Base-by-base conservation (phyloP, 2,329 filamentous ascomycete species). In the Erysiphe pisi region DNA sequence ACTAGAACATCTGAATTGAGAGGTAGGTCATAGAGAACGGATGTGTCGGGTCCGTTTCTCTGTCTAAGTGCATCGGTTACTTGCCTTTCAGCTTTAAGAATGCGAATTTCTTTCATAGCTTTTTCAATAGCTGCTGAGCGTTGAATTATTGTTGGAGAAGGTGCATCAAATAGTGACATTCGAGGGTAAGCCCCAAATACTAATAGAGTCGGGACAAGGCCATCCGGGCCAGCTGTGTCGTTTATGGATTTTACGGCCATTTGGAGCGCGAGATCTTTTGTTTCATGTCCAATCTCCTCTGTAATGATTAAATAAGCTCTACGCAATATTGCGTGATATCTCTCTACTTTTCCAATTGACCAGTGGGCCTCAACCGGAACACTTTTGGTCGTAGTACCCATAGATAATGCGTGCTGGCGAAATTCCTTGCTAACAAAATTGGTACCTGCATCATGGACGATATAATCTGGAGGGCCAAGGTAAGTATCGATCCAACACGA, bases 41-140 rank as follows among this genome's bases (percentile, higher is more conserved):
- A 58, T 9, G n/a, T n/a, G n/a, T n/a, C n/a, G n/a, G 75, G 70
- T 3, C 77, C 36, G 43, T 78, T 78, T 11, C 76, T 12, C 6
- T 18, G 52, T 31, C 65, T 75, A 2, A 78, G 40, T 20, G 76
- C 76, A 20, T 77, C 71, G 4, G 52, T n/a, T 16, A 77, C 22
- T 61, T 77, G 28, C 22, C 71, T 1, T 28, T 63, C 12, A 75
- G 77, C 4, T 47, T n/a, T n/a, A n/a, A n/a, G n/a, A n/a, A n/a
- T n/a, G n/a, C n/a, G 1, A 18, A 78, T 40, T 68, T 78, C 77
- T 12, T 68, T 76, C 68, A 77, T 77, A 7, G 76, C 76, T 52
- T 78, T 78, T 36, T 58, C 61, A n/a, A 78, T 45, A 22, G 77
- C 43, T 12, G 20, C n/a, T n/a, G 2, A 40, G 76, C 68, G 36